Evolutionary conservation across 208 protist species (phyloP), one percentile per base, ranked within the genome.

Genomic region (Porcisia hertigi): DNA sequence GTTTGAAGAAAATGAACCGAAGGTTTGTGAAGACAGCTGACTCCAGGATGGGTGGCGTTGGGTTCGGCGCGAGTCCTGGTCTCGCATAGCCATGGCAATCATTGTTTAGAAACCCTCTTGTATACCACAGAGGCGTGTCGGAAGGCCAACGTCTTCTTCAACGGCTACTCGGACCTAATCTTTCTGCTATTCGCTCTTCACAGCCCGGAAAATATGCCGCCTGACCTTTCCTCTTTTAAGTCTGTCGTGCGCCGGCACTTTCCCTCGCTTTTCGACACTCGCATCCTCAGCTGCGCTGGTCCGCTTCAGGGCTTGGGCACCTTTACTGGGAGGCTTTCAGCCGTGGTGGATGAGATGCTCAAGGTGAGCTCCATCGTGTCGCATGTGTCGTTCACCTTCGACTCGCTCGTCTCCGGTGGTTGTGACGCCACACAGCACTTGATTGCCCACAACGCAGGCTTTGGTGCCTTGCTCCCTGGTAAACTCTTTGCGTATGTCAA

Each of bases 221-320:
- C 53, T 9, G 79, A 79, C 6, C 25, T 86, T 5, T 34, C 53
- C 18, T 75, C 80, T 53, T 95, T 95, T 73, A 92, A 95, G 75
- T 41, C 36, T 0, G 1, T 77, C 57, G 73, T 86, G 73, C 84
- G 75, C 14, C 77, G 69, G 0, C 79, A 85, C 47, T 91, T 95
- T 66, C 91, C 91, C 0, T 64, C 74, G 14, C 71, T 95, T 41
- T 95, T 86, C 58, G 91, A 95, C 73, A 93, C 91, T 49, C 85
- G 88, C 59, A 69, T 86, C 1, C 69, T 95, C n/a, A 76, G 80
- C 12, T 87, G 81, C 67, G 71, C 78, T 0, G 82, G 79, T 1
- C 71, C 80, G 16, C 60, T 92, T 60, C 87, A 92, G 54, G 18
- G 80, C 16, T 65, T 88, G 8, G 75, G 71, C 43, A 81, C 83